Base-by-base conservation (phyloP, 306 rosid species). In the Vigna trinervia region DNA sequence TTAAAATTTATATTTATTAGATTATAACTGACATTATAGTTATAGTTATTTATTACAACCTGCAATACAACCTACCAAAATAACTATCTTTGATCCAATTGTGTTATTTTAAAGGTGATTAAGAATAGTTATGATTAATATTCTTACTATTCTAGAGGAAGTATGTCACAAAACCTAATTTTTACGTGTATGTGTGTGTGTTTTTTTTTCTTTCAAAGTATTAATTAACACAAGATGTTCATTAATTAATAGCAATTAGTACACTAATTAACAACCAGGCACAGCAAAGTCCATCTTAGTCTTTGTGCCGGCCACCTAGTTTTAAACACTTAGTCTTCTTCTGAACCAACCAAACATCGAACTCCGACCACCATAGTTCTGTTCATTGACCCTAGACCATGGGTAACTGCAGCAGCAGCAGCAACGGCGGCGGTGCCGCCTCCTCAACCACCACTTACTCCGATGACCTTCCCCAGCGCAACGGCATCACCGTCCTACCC, bases 321-420 rank as follows among this genome's bases (percentile, higher is more conserved):
- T 52, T 45, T 30, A 71, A 67, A 50, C 74, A 52, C 11, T 57
- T n/a, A 2, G 13, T 51, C 75, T 54, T 56, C 3, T 8, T 69
- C 30, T 19, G 51, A 38, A 38, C 32, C 28, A 1, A n/a, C 22
- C 47, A 63, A 39, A 63, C 51, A 51, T 10, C 41, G 32, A 65
- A 5, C 39, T 43, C 75, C 81, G 88, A 83, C 87, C 23, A 12
- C 50, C 58, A 38, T 41, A 45, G 30, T 56, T 50, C 12, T 30
- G 61, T 5, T 34, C 82, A 77, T 67, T 74, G 76, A 79, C 74
- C 70, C 53, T 46, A 36, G 72, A 57, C 76, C 52, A 63, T 41
- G 98, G 98, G 98, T 69, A 93, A 87, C 82, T 87, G 88, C 77
- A 85, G 78, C 69, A 87, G 57, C 82, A 86, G 57, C 82, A 86